phyloP scores from a whole-genome alignment of 768 basidiomycete genomes.

The Psilocybe sp. region DNA sequence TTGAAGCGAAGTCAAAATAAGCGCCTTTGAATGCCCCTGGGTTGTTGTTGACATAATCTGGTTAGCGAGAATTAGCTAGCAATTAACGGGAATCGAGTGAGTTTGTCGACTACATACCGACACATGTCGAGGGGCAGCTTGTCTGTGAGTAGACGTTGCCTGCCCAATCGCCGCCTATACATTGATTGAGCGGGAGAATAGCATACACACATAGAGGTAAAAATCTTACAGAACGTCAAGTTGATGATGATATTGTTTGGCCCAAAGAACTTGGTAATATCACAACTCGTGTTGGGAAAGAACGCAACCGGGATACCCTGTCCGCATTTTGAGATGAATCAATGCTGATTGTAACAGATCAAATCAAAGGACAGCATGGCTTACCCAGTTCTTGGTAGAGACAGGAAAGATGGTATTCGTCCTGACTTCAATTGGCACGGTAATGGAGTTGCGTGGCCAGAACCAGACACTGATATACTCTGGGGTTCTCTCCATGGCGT shows the following conservation, averaged over 20 bases:
- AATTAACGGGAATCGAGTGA: background rate
- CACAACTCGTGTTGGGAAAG: constrained; percentile 60
- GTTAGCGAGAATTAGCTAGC: background rate
- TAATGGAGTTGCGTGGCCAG: constrained; percentile 46
- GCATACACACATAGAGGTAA: background rate
- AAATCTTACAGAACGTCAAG: constrained; percentile 36
- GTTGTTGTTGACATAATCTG: constrained; percentile 58
- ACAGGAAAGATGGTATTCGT: constrained; percentile 23
- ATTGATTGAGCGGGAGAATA: background rate
- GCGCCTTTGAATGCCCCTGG: constrained; percentile 60
- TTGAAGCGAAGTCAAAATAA: constrained; percentile 64
- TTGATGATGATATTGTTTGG: constrained; percentile 67
- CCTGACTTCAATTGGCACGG: constrained; percentile 40
- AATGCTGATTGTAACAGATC: background rate
- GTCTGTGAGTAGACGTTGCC: constrained; percentile 43
- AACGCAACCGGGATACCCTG: constrained; percentile 55
- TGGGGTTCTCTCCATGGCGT: constrained; percentile 51
- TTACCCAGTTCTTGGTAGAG: constrained; percentile 41
- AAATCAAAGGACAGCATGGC: background rate
- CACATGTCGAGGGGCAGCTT: constrained; percentile 57
- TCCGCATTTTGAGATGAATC: background rate
- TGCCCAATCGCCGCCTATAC: constrained; percentile 48
- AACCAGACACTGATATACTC: constrained; percentile 60
- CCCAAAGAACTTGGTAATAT: constrained; percentile 55
- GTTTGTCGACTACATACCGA: constrained; percentile 38